Evolutionary conservation across 768 basidiomycete genomes (phyloP), one percentile per base, ranked within the genome.

Genomic region (Pulveroboletus ravenelii): DNA sequence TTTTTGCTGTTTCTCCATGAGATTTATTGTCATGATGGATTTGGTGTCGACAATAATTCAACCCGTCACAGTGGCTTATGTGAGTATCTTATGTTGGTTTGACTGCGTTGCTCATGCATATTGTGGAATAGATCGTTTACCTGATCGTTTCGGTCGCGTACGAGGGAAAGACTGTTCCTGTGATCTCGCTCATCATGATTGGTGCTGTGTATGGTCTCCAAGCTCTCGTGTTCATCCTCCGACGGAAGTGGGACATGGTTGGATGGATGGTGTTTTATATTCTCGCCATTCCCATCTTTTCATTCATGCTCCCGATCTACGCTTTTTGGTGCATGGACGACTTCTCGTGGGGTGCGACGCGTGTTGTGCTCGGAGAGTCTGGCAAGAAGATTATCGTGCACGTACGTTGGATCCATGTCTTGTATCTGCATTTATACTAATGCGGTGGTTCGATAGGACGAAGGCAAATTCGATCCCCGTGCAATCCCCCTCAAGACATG

Each of bases 1-100:
- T 55, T 96, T 98, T 81, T 98, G 95, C 65, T 95, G 92, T 74
- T 98, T 98, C 79, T 96, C 93, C 1, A 98, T 99, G 96, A 84
- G 95, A 12, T 98, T 98, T 66, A 76, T 98, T 34, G 95, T 98
- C 61, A 90, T 99, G 82, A 88, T 99, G 60, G 96, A 98, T 72
- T 72, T 98, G 47, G 65, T 99, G 32, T 93, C 90, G 12, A 93
- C 90, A 2, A 64, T 93, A 47, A 86, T 84, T 25, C 86, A 87
- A 51, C 89, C 91, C 1, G 87, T 93, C 58, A 90, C 86, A 1
- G 87, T 93, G 17, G 89, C 84, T 17, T 96, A 95, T 60, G 92
- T 94, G 63, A 64, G 92, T 80, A 23, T 78, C 20, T 30, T 42
- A 0, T 6, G 17, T 14, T 29, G 35, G 5, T 30, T n/a, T 40